A percentile compares a stretch with the other conserved stretches of the same genome.
Evolutionary conservation across 345 rosid species (phyloP).

Genomic region (Pugionium cornutum): DNA sequence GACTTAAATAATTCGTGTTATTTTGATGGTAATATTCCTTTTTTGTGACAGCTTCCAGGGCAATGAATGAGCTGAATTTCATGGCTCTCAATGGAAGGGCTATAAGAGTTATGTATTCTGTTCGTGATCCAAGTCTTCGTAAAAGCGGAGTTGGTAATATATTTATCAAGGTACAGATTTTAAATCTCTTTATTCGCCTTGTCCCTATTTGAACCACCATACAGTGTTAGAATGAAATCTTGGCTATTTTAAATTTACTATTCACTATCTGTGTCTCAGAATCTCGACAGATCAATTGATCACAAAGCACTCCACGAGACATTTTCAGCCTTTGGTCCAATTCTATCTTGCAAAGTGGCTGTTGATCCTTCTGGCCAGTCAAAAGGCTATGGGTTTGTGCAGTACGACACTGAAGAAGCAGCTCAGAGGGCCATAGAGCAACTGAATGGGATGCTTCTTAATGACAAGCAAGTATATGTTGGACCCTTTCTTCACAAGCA

Average conservation of each 20-base stretch:
- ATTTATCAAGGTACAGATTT: slow-evolving; percentile 71
- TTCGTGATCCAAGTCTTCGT: slow-evolving; percentile 84
- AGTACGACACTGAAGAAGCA: slow-evolving; percentile 74
- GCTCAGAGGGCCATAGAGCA: slow-evolving; percentile 80
- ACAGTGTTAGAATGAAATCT: slow-evolving; percentile 4
- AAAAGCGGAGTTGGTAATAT: slow-evolving; percentile 89
- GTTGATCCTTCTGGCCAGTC: slow-evolving; percentile 78
- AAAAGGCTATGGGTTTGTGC: slow-evolving; percentile 96
- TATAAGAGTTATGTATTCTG: slow-evolving; percentile 87
- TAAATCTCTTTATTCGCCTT: neutral
- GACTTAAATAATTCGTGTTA: neutral
- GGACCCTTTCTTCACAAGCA: slow-evolving; percentile 89
- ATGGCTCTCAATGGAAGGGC: slow-evolving; percentile 65
- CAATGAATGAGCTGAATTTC: slow-evolving; percentile 76
- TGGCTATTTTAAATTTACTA: neutral
- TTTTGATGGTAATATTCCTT: neutral
- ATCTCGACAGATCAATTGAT: slow-evolving; percentile 84
- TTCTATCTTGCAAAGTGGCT: slow-evolving; percentile 91
- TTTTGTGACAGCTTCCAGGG: slow-evolving; percentile 68
- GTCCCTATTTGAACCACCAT: neutral
- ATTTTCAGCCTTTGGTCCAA: slow-evolving; percentile 76
- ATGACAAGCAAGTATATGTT: slow-evolving; percentile 90
- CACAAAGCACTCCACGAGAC: slow-evolving; percentile 91
- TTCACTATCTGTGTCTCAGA: slow-evolving; percentile 43
- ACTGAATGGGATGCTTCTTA: slow-evolving; percentile 86